A percentile compares a stretch with the other conserved stretches of the same genome.
These are phyloP conservation scores for Sanghuangporus sanghuang DNA, from an alignment of 1,284 basidiomycete species.

Conservation along the genomic window DNA sequence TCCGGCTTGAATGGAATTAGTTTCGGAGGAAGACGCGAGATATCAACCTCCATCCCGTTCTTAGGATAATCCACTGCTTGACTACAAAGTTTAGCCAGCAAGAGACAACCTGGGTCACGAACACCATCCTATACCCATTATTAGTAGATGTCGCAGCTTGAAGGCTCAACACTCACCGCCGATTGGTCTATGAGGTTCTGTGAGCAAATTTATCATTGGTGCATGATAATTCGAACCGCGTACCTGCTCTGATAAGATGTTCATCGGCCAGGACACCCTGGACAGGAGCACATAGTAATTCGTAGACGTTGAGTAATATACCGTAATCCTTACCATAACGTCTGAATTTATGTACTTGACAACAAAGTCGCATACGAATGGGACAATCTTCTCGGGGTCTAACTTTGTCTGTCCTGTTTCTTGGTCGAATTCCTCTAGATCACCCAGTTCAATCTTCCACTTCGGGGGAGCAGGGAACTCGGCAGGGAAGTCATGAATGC, in stretches of 20 bases:
- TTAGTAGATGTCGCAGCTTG: conserved; percentile 11
- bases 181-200: conserved; percentile 52
- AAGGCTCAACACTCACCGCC: conserved; percentile 33
- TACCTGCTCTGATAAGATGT: conserved; percentile 71
- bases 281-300: background rate
- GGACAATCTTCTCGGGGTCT: conserved; percentile 53
- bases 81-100: conserved; percentile 61
- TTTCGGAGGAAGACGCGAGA: conserved; percentile 39
- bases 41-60: conserved; percentile 61
- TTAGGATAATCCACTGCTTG: conserved; percentile 72
- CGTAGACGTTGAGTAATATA: background rate
- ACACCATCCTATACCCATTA: conserved; percentile 49
- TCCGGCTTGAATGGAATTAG: conserved; percentile 68
- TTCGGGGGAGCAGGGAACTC: conserved; percentile 41
- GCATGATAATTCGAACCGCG: conserved; percentile 20
- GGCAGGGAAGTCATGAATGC: conserved; percentile 39
- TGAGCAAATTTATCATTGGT: background rate
- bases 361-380: conserved; percentile 78
- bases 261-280: conserved; percentile 66
- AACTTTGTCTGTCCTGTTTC: conserved; percentile 31
- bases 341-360: conserved; percentile 82
- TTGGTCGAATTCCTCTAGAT: background rate
- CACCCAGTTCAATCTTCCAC: background rate
- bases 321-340: conserved; percentile 46
- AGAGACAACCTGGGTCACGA: conserved; percentile 55